phyloP scores from a whole-genome alignment of 495 filamentous ascomycete species.

The Xylaria scruposa region DNA sequence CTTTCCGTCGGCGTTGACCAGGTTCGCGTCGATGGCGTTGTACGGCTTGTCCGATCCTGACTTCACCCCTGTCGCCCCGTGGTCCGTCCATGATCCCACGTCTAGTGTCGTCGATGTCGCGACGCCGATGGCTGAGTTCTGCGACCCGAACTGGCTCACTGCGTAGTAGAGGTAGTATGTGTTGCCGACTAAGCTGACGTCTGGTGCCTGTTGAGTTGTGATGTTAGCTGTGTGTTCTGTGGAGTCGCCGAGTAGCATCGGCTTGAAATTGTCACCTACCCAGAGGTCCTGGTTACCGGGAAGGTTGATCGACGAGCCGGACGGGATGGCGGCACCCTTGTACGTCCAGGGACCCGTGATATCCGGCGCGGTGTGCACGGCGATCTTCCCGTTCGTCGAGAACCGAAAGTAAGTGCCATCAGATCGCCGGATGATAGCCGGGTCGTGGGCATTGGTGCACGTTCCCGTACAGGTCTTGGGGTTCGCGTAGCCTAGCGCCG shows the following conservation, averaged over 20 bases:
- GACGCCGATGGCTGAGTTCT: conserved; percentile 69
- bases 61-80: conserved; percentile 57
- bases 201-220: conserved; percentile 62
- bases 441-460: conserved; percentile 70
- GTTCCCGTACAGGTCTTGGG: conserved; percentile 64
- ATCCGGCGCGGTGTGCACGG: conserved; percentile 61
- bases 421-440: conserved; percentile 64
- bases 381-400: conserved; percentile 67
- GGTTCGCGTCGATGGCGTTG: conserved; percentile 76
- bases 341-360: conserved; percentile 71
- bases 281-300: conserved; percentile 64
- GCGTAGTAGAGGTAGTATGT: conserved; percentile 78
- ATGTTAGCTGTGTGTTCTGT: not conserved
- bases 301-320: conserved; percentile 62
- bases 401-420: conserved; percentile 80
- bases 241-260: not conserved
- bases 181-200: conserved; percentile 61
- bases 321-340: conserved; percentile 62
- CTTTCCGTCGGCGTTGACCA: conserved; percentile 52
- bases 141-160: conserved; percentile 68
- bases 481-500: conserved; percentile 49
- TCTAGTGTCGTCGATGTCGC: conserved; percentile 70
- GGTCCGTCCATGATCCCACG: conserved; percentile 64
- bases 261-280: conserved; percentile 49
- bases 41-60: conserved; percentile 57